These are phyloP conservation scores for Diospyros lotus DNA, from an alignment of 148 eudicot genomes.

Conservation along the genomic window DNA sequence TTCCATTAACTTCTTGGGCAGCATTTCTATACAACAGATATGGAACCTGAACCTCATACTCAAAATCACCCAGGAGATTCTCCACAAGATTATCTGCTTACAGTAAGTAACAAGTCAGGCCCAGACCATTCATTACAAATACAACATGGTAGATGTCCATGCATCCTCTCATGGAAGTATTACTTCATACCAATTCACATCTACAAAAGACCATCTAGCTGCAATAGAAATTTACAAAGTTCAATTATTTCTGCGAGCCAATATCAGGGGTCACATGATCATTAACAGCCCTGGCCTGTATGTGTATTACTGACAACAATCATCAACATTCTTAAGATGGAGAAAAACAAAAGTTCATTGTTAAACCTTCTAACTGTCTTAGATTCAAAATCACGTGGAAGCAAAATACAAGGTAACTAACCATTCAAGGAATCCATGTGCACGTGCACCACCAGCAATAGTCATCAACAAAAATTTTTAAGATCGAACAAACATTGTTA, in stretches of 20 bases:
- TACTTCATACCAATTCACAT: neutral
- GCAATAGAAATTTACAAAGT: neutral
- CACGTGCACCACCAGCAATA: neutral
- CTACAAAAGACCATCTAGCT: neutral
- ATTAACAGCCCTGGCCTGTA: neutral
- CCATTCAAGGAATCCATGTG: neutral
- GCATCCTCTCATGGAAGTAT: neutral
- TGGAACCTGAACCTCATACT: conserved; percentile 83
- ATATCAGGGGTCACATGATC: neutral
- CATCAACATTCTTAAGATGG: neutral
- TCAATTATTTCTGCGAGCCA: neutral
- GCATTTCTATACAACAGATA: conserved; percentile 84
- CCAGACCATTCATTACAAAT: neutral
- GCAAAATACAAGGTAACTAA: neutral
- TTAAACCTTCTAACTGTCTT: neutral
- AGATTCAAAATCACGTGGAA: neutral
- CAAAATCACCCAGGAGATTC: conserved; percentile 85
- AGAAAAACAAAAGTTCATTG: neutral
- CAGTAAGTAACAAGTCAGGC: neutral
- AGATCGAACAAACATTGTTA: neutral
- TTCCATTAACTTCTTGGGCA: conserved; percentile 86
- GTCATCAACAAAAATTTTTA: neutral
- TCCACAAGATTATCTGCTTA: conserved; percentile 80
- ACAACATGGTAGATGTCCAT: neutral
- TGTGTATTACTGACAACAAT: neutral